A percentile compares a stretch with the other conserved stretches of the same genome.
Conservation (phyloP, 73 alveolate species). For the Paramecium bursaria region DNA sequence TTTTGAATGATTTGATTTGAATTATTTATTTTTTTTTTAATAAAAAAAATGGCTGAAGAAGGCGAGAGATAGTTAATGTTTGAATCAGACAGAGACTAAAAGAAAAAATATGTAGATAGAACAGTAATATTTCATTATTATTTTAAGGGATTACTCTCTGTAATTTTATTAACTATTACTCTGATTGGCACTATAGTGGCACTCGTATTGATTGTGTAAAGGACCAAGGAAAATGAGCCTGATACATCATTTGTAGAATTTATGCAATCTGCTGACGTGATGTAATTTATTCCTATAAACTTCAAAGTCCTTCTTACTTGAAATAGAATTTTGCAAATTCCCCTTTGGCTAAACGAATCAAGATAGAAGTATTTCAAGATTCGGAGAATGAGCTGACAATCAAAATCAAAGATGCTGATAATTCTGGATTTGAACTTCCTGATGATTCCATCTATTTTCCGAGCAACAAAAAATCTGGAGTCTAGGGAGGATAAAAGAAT, state of each 20-base stretch:
- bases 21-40: too few relatives aligned
- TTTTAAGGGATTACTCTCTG: background rate
- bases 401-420: background rate
- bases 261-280: background rate
- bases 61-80: too few relatives aligned
- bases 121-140: too few relatives aligned
- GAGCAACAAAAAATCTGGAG: background rate
- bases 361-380: background rate
- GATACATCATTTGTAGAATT: background rate
- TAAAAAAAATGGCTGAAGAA: too few relatives aligned
- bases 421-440: constrained; percentile 31
- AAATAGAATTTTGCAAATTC: too few relatives aligned
- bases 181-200: background rate
- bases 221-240: background rate
- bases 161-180: background rate
- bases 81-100: too few relatives aligned
- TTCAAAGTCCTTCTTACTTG: background rate
- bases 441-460: constrained; percentile 5
- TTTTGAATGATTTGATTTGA: too few relatives aligned
- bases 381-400: background rate
- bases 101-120: too few relatives aligned
- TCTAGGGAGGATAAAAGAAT: background rate
- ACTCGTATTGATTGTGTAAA: background rate
- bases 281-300: background rate
- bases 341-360: background rate